Conservation (phyloP, 2,329 filamentous ascomycete genomes). For the Meredithiella fracta region DNA sequence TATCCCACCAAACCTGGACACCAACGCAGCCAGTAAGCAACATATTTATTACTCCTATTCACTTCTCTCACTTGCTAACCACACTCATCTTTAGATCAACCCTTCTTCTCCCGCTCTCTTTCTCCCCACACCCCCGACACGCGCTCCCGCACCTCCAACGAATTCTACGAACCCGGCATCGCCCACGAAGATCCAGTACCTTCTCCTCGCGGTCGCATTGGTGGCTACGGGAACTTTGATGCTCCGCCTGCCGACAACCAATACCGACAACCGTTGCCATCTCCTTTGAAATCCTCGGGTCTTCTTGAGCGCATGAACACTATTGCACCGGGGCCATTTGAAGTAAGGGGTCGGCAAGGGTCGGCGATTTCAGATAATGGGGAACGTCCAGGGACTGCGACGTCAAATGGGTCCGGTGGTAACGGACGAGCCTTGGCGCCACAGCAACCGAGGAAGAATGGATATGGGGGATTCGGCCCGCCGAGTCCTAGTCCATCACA, state of each 20-base stretch:
- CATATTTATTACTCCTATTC: background rate
- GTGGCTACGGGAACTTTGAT: constrained; percentile 34
- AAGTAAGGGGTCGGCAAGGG: constrained; percentile 25
- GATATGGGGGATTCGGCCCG: constrained; percentile 42
- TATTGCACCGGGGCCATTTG: constrained; percentile 52
- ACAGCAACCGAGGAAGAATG: constrained; percentile 29
- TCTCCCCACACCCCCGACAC: constrained; percentile 45
- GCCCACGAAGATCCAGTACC: constrained; percentile 27
- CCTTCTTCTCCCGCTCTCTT: constrained; percentile 38
- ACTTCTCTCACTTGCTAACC: background rate
- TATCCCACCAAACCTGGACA: constrained; percentile 32
- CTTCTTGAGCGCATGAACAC: constrained; percentile 47
- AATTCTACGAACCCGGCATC: constrained; percentile 31
- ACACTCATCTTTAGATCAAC: constrained; percentile 34
- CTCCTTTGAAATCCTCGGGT: constrained; percentile 24
- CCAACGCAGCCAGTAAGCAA: constrained; percentile 34
- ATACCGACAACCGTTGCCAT: constrained; percentile 31
- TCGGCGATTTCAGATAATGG: constrained; percentile 15
- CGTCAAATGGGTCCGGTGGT: constrained; percentile 21
- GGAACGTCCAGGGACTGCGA: constrained; percentile 19
- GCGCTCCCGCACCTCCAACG: constrained; percentile 27
- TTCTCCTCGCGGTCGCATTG: constrained; percentile 25
- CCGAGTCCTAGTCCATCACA: constrained; percentile 22
- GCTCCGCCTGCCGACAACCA: constrained; percentile 21
- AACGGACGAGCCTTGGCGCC: constrained; percentile 15